Evolutionary conservation across 352 stramenopile species (phyloP), one percentile per base, ranked within the genome.

Genomic region (Pythium volutum): DNA sequence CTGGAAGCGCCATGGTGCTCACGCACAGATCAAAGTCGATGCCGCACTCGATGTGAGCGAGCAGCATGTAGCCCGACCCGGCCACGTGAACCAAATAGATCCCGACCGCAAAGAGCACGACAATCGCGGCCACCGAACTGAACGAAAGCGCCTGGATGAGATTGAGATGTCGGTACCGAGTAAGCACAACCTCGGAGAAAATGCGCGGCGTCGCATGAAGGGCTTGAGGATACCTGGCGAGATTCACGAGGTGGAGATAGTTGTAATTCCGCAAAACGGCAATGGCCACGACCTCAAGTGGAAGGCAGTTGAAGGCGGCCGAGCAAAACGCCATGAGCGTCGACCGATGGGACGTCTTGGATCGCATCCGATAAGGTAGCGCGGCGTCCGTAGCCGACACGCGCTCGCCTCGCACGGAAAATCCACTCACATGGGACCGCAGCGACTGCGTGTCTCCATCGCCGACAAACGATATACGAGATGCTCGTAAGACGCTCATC

Each of bases 81-180:
- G 75, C 73, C 7, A 76, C n/a, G 49, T 91, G 81, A 18, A 76
- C 77, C 14, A 89, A 61, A 41, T 85, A 91, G 20, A 86, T 42
- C 0, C 81, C 81, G 12, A 76, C 34, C 1, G 76, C 46, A 22
- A 87, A 73, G 10, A 91, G 56, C 10, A 78, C 69, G 15, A 71
- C 58, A 9, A 69, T 65, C n/a, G 76, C 75, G 15, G 70, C 66
- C 12, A 84, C 54, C 0, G 79, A 79, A 27, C 71, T 81, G 52
- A 83, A 85, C 18, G 74, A 81, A 4, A 85, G 56, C 23, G 66
- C 26, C 58, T 75, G 76, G 15, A 73, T 53, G 2, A 71, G 12
- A 14, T 45, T 53, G 5, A 56, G 61, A 39, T 62, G 56, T 16
- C 66, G 52, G 48, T 68, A 63, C 2, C 54, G 59, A 4, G 29